These are phyloP conservation scores for Cladosporium austrohemisphaericum DNA, from an alignment of 2,329 filamentous ascomycete species.

Conservation along the genomic window DNA sequence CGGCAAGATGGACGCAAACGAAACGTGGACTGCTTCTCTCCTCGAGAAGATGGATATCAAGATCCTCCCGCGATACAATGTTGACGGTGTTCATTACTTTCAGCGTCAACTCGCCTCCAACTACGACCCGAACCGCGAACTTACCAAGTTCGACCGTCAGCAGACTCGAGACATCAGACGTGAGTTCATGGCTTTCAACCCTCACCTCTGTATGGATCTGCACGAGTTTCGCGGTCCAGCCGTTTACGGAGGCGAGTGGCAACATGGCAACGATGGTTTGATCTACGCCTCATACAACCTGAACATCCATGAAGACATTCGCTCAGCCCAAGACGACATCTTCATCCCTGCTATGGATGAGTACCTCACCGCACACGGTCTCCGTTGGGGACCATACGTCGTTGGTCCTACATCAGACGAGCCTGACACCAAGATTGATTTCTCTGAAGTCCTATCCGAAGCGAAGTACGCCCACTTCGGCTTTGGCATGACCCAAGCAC, in stretches of 20 bases:
- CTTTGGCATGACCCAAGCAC: slow-evolving; percentile 17
- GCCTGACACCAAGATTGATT: slow-evolving; percentile 17
- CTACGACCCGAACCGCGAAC: slow-evolving; percentile 19
- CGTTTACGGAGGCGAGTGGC: slow-evolving; percentile 25
- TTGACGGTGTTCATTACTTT: slow-evolving; percentile 22
- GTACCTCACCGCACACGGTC: slow-evolving; percentile 25
- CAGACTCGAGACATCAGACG: slow-evolving; percentile 31
- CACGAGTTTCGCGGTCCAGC: slow-evolving; percentile 33
- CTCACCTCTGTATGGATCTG: slow-evolving; percentile 33
- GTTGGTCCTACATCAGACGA: slow-evolving; percentile 22
- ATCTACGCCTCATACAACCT: slow-evolving; percentile 29
- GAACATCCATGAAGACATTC: slow-evolving; percentile 29
- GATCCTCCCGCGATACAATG: slow-evolving; percentile 19
- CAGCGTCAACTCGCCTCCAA: slow-evolving; percentile 24
- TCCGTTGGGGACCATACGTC: slow-evolving; percentile 36
- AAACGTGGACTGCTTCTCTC: slow-evolving; percentile 30
- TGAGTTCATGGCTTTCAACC: slow-evolving; percentile 28
- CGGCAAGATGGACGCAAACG: slow-evolving; percentile 34
- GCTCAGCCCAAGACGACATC: slow-evolving; percentile 29
- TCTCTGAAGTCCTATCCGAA: slow-evolving; percentile 18
- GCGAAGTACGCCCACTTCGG: slow-evolving; percentile 17
- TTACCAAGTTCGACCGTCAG: slow-evolving; percentile 29
- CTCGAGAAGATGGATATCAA: slow-evolving; percentile 35
- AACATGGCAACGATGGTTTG: slow-evolving; percentile 32
- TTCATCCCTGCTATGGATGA: slow-evolving; percentile 28